phyloP scores from a whole-genome alignment of 2,329 filamentous ascomycete genomes.

The Venturia effusa region DNA sequence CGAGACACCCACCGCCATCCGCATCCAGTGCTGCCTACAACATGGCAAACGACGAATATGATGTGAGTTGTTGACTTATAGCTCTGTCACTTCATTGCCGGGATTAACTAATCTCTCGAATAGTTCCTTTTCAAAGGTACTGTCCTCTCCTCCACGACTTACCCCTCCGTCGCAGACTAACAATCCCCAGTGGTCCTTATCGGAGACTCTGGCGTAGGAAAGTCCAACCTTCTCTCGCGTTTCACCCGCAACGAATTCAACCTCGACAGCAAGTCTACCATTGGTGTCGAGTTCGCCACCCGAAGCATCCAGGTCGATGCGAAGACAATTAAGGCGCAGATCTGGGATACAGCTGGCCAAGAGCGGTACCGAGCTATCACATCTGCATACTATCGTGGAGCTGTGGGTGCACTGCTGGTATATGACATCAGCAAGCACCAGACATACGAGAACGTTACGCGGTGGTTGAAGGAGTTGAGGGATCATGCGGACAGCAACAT shows the following conservation, averaged over 20 bases:
- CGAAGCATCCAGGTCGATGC: conserved; percentile 97
- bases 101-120: conserved; percentile 22
- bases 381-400: conserved; percentile 96
- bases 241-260: conserved; percentile 99
- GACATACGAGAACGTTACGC: conserved; percentile 97
- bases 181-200: conserved; percentile 74
- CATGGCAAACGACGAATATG: conserved; percentile 99
- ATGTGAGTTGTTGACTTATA: conserved; percentile 54
- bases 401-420: conserved; percentile 91
- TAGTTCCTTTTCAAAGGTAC: conserved; percentile 99
- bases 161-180: conserved; percentile 10
- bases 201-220: conserved; percentile 97
- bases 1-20: background rate
- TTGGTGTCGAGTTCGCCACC: conserved; percentile 98
- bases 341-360: conserved; percentile 98
- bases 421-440: conserved; percentile 99
- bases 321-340: conserved; percentile 99
- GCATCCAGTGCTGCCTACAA: conserved; percentile 21
- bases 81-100: conserved; percentile 15
- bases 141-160: conserved; percentile 8
- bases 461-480: conserved; percentile 97
- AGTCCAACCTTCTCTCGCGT: conserved; percentile 98
- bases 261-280: conserved; percentile 98
- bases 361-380: conserved; percentile 99
- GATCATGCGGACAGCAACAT: conserved; percentile 98